These are phyloP conservation scores for Herpetomonas muscarum DNA, from an alignment of 208 protist genomes.

Conservation along the genomic window DNA sequence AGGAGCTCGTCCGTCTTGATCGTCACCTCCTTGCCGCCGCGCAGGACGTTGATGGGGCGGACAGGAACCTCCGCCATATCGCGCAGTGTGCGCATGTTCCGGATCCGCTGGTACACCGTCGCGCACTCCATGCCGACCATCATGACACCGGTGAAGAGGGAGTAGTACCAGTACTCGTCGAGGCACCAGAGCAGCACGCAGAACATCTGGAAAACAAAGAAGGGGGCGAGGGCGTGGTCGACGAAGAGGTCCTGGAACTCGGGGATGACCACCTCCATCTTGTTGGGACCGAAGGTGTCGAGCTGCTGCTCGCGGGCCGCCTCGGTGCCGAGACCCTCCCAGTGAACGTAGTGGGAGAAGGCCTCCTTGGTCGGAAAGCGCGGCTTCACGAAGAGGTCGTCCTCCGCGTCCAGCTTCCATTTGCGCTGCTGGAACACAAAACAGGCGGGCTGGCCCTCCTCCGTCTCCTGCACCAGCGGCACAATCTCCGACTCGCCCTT, in stretches of 20 bases:
- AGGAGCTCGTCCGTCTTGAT: slow-evolving; percentile 80
- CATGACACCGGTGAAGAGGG: slow-evolving; percentile 97
- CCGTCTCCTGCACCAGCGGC: slow-evolving; percentile 51
- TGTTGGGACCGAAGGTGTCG: slow-evolving; percentile 80
- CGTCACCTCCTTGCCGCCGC: slow-evolving; percentile 49
- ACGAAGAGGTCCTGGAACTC: slow-evolving; percentile 94
- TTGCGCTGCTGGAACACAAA: slow-evolving; percentile 91
- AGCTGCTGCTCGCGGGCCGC: slow-evolving; percentile 41
- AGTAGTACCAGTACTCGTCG: slow-evolving; percentile 98
- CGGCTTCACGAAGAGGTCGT: slow-evolving; percentile 76
- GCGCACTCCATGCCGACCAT: slow-evolving; percentile 96
- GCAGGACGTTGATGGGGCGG: slow-evolving; percentile 63
- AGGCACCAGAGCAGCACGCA: slow-evolving; percentile 95
- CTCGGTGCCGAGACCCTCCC: slow-evolving; percentile 57
- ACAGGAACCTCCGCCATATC: slow-evolving; percentile 91
- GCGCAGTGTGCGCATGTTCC: slow-evolving; percentile 91
- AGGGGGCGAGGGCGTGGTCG: slow-evolving; percentile 96
- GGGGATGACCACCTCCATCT: slow-evolving; percentile 94
- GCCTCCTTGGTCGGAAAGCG: slow-evolving; percentile 72
- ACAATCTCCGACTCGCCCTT: slow-evolving; percentile 87
- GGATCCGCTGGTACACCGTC: slow-evolving; percentile 92
- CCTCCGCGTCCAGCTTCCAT: slow-evolving; percentile 76
- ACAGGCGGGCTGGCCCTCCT: slow-evolving; percentile 50
- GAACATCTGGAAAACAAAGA: slow-evolving; percentile 99
- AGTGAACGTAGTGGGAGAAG: slow-evolving; percentile 74